These are phyloP conservation scores for Poterioochromonas sp. DNA, from an alignment of 352 stramenopile genomes.

Conservation along the genomic window DNA sequence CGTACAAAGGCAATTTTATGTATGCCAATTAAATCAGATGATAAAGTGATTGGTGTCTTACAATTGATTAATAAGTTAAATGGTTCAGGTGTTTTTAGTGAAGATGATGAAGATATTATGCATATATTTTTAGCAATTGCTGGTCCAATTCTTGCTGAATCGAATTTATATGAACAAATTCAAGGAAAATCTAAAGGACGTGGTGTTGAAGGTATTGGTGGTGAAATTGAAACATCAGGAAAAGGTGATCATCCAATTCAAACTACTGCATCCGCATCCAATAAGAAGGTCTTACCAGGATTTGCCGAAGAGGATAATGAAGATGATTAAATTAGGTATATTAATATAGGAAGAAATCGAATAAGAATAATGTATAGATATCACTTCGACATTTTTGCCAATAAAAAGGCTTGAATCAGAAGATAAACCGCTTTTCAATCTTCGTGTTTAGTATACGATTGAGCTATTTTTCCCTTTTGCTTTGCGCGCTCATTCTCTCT, in stretches of 20 bases:
- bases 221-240: not conserved
- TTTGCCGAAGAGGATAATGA: constrained; percentile 12
- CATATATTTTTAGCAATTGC: constrained; percentile 72
- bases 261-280: not conserved
- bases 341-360: too few relatives aligned
- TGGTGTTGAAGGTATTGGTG: constrained; percentile 13
- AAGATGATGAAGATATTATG: constrained; percentile 71
- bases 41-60: constrained; percentile 67
- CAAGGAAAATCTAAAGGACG: constrained; percentile 24
- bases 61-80: constrained; percentile 76
- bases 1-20: constrained; percentile 68
- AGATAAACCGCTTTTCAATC: too few relatives aligned
- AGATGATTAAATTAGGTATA: constrained; percentile 9
- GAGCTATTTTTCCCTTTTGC: too few relatives aligned
- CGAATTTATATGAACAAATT: constrained; percentile 53
- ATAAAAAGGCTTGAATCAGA: too few relatives aligned
- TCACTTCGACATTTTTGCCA: too few relatives aligned
- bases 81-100: constrained; percentile 59
- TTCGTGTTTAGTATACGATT: too few relatives aligned
- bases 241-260: not conserved
- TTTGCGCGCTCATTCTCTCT: too few relatives aligned
- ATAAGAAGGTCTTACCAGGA: not conserved
- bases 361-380: too few relatives aligned
- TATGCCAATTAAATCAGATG: constrained; percentile 62
- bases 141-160: constrained; percentile 69